Percentiles rank a stretch among this genome's conserved stretches.
These are phyloP conservation scores for Taphrina deformans DNA, from an alignment of 1,139 yeast genomes.

Conservation along the genomic window DNA sequence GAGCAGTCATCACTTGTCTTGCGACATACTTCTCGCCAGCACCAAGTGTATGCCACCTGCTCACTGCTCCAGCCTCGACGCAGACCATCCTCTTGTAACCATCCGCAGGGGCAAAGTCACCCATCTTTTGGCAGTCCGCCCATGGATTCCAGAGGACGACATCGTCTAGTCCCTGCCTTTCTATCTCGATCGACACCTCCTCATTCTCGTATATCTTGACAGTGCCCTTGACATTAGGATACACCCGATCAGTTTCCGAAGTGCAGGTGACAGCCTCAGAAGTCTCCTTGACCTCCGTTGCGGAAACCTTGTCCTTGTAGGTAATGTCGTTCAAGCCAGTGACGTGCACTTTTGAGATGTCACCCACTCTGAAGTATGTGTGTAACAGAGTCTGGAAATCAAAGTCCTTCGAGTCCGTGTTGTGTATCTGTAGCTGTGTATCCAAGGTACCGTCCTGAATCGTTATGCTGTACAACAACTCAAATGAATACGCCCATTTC, in stretches of 20 bases:
- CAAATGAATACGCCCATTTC: conserved; percentile 73
- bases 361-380: conserved; percentile 66
- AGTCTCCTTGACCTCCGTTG: not conserved
- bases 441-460: conserved; percentile 57
- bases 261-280: conserved; percentile 2
- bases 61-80: conserved; percentile 88
- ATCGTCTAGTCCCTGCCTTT: conserved; percentile 6
- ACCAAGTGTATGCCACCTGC: conserved; percentile 59
- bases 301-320: conserved; percentile 68
- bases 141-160: conserved; percentile 97
- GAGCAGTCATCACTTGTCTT: conserved; percentile 54
- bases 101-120: conserved; percentile 78
- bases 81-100: conserved; percentile 89
- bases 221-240: not conserved
- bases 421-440: conserved; percentile 73
- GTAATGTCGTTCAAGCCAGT: conserved; percentile 70
- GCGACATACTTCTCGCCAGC: conserved; percentile 75
- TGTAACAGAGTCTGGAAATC: conserved; percentile 95
- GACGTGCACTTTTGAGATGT: conserved; percentile 73
- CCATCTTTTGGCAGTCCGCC: conserved; percentile 76
- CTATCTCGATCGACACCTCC: conserved; percentile 7
- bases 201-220: conserved; percentile 16
- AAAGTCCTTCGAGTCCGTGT: conserved; percentile 58
- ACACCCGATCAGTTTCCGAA: conserved; percentile 33
- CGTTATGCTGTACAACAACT: conserved; percentile 68